Conservation (phyloP, 257 asterid genomes). For the Scutellaria galericulata region DNA sequence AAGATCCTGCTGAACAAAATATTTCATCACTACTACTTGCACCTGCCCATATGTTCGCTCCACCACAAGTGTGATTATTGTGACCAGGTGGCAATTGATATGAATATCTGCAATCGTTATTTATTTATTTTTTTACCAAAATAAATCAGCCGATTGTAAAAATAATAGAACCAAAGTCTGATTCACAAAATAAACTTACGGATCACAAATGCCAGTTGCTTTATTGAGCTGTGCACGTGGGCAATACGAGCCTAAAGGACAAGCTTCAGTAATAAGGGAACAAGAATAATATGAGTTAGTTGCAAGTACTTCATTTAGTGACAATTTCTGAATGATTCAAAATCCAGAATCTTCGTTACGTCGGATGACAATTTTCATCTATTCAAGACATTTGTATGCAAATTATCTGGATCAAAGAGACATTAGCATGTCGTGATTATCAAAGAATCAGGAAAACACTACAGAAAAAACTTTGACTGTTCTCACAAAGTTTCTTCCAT, state of each 20-base stretch:
- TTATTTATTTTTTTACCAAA: constrained; percentile 29
- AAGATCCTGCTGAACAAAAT: constrained; percentile 91
- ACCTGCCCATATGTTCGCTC: constrained; percentile 92
- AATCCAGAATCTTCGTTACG: constrained; percentile 25
- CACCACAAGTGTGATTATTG: constrained; percentile 86
- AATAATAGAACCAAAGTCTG: constrained; percentile 32
- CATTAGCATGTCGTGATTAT: constrained; percentile 4
- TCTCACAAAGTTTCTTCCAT: constrained; percentile 13
- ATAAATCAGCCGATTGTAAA: constrained; percentile 43
- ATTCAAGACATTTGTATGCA: background rate
- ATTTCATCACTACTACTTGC: constrained; percentile 66
- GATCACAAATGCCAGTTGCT: constrained; percentile 78
- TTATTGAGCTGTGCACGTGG: constrained; percentile 68
- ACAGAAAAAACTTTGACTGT: constrained; percentile 6
- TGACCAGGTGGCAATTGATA: constrained; percentile 88
- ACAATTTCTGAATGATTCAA: constrained; percentile 23
- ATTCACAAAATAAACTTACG: constrained; percentile 69
- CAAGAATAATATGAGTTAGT: constrained; percentile 36
- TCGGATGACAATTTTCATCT: constrained; percentile 5
- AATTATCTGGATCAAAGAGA: constrained; percentile 13
- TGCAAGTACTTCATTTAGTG: constrained; percentile 25
- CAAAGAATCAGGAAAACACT: constrained; percentile 15
- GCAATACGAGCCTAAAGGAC: constrained; percentile 94
- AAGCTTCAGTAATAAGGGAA: constrained; percentile 61
- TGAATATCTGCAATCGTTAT: constrained; percentile 64